These are phyloP conservation scores for Microcos paniculata DNA, from an alignment of 345 rosid genomes.

Conservation along the genomic window DNA sequence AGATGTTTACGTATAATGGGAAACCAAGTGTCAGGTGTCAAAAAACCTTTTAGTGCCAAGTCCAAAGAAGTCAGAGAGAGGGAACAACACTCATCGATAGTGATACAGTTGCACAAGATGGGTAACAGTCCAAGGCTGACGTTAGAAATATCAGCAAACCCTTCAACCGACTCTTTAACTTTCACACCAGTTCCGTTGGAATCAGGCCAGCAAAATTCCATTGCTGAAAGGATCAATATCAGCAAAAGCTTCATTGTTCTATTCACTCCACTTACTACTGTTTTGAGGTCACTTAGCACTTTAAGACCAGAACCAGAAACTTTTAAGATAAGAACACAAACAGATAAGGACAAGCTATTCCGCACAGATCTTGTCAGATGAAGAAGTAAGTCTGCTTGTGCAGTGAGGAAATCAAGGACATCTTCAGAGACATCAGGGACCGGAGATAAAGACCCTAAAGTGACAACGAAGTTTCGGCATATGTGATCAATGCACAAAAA, in stretches of 20 bases:
- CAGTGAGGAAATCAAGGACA: constrained; percentile 56
- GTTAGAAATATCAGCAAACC: constrained; percentile 62
- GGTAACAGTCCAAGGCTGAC: constrained; percentile 67
- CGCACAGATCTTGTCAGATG: constrained; percentile 49
- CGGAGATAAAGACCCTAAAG: constrained; percentile 47
- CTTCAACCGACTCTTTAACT: constrained; percentile 44
- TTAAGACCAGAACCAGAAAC: constrained; percentile 63
- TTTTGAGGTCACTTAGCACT: constrained; percentile 51
- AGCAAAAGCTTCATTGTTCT: constrained; percentile 58
- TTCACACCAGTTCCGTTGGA: constrained; percentile 25
- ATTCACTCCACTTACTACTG: constrained; percentile 40
- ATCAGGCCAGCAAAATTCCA: constrained; percentile 40
- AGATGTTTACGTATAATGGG: constrained; percentile 74
- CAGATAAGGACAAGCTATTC: constrained; percentile 41
- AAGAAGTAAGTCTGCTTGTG: constrained; percentile 70
- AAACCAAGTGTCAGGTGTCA: constrained; percentile 85
- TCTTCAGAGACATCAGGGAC: constrained; percentile 48
- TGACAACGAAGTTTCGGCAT: constrained; percentile 39
- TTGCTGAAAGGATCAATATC: constrained; percentile 52
- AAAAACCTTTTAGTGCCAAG: constrained; percentile 50
- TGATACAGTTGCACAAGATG: constrained; percentile 62
- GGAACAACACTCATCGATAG: constrained; percentile 47
- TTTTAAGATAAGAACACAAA: constrained; percentile 51
- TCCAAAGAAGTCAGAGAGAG: constrained; percentile 66
- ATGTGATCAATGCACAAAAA: constrained; percentile 52